These are phyloP conservation scores for Colletotrichum sp. DNA, from an alignment of 2,329 filamentous ascomycete species.

Conservation along the genomic window DNA sequence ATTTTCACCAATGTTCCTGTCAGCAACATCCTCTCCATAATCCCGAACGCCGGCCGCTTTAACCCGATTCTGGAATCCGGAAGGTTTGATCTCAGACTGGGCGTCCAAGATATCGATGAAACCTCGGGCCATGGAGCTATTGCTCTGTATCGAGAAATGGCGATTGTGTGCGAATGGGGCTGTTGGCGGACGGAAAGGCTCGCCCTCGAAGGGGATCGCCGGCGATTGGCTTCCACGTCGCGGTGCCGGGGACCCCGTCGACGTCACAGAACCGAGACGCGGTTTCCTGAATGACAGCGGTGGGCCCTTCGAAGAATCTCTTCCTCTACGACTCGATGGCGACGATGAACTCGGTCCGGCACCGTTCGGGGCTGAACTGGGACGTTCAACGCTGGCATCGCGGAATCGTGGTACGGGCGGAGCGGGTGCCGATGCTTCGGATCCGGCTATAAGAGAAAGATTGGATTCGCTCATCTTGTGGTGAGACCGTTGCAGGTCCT, in stretches of 20 bases:
- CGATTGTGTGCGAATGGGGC: conserved; percentile 30
- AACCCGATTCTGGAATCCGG: conserved; percentile 54
- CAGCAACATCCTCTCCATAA: conserved; percentile 70
- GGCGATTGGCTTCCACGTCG: neutral
- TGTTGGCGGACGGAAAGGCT: conserved; percentile 19
- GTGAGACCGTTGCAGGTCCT: conserved; percentile 39
- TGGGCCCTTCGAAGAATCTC: conserved; percentile 19
- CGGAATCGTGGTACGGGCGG: conserved; percentile 33
- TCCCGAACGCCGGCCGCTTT: conserved; percentile 55
- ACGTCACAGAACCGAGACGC: conserved; percentile 2
- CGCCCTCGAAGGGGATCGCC: neutral
- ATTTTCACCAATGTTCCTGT: conserved; percentile 58
- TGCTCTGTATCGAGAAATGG: conserved; percentile 37
- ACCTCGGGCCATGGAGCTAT: conserved; percentile 26
- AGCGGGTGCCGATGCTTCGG: conserved; percentile 32
- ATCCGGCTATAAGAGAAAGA: conserved; percentile 22
- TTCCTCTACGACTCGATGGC: conserved; percentile 11
- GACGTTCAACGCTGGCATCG: conserved; percentile 34
- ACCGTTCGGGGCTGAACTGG: conserved; percentile 37
- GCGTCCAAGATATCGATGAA: conserved; percentile 64
- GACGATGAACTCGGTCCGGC: conserved; percentile 3
- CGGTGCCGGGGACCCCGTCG: conserved; percentile 1
- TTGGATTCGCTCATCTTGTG: conserved; percentile 30
- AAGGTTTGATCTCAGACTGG: conserved; percentile 54
- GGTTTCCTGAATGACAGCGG: conserved; percentile 23